Conservation (phyloP, 192 early-diverging fungal genomes). For the Phlyctochytrium arcticum region DNA sequence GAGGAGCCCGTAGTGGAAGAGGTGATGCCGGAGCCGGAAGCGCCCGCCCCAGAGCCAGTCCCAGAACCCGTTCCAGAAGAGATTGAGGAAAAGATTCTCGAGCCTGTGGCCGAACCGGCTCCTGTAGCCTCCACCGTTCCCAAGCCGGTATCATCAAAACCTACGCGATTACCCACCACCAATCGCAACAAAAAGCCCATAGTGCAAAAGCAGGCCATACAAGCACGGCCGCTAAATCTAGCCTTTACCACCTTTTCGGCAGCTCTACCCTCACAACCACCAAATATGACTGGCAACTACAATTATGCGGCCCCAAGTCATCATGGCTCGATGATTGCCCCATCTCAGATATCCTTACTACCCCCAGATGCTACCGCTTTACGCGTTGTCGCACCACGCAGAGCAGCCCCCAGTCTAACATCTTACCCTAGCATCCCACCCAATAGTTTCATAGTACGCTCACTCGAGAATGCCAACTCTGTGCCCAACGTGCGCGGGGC, state of each 20-base stretch:
- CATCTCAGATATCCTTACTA: neutral
- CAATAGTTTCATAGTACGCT: too few relatives aligned
- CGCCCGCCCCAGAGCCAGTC: neutral
- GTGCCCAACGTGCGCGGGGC: too few relatives aligned
- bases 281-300: too few relatives aligned
- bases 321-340: too few relatives aligned
- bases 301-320: too few relatives aligned
- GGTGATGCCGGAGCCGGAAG: neutral
- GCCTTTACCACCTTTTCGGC: neutral
- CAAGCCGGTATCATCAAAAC: neutral
- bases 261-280: neutral
- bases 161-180: constrained; percentile 5
- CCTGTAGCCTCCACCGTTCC: neutral
- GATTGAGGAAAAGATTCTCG: neutral
- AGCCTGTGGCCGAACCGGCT: neutral
- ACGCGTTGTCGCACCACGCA: neutral
- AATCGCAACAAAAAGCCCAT: neutral
- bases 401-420: too few relatives aligned
- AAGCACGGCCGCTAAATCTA: neutral
- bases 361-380: neutral
- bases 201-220: neutral
- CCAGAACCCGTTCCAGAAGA: neutral
- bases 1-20: neutral
- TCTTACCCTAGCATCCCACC: too few relatives aligned
- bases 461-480: too few relatives aligned